Evolutionary conservation across 2,329 filamentous ascomycete species (phyloP).

Genomic region (Penicillium frequentans): DNA sequence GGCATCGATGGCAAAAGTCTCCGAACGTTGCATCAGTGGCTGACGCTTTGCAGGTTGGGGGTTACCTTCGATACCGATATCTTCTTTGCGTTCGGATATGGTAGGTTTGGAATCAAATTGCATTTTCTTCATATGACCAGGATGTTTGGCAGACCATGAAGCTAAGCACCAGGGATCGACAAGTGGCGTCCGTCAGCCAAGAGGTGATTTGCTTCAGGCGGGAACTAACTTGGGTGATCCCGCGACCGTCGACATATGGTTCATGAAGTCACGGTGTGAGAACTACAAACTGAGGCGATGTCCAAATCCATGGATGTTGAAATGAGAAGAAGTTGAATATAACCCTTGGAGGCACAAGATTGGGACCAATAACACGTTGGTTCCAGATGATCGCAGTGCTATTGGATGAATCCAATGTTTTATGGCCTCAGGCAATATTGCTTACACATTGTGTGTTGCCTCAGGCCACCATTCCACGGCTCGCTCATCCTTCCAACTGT

Average conservation of each 20-base stretch:
- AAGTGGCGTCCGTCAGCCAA: slow-evolving; percentile 2
- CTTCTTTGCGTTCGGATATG: background rate
- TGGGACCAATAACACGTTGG: background rate
- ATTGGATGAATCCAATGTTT: background rate
- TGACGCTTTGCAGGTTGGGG: background rate
- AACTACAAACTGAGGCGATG: background rate
- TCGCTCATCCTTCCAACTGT: background rate
- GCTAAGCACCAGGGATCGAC: background rate
- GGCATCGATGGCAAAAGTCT: slow-evolving; percentile 8
- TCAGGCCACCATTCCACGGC: background rate
- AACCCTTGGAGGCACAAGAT: background rate
- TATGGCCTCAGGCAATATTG: background rate
- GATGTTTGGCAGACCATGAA: background rate
- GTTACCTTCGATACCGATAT: background rate
- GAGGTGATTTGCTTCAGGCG: background rate
- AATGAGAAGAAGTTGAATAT: too few relatives aligned
- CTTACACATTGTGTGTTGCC: background rate
- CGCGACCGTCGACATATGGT: background rate
- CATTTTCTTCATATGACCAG: background rate
- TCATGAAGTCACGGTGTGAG: background rate
- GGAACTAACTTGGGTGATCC: background rate
- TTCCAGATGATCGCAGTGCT: background rate
- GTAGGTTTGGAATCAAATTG: background rate
- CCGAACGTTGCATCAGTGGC: background rate
- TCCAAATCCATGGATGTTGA: background rate